Conservation (phyloP, 495 filamentous ascomycete species). For the Podospora sp. region DNA sequence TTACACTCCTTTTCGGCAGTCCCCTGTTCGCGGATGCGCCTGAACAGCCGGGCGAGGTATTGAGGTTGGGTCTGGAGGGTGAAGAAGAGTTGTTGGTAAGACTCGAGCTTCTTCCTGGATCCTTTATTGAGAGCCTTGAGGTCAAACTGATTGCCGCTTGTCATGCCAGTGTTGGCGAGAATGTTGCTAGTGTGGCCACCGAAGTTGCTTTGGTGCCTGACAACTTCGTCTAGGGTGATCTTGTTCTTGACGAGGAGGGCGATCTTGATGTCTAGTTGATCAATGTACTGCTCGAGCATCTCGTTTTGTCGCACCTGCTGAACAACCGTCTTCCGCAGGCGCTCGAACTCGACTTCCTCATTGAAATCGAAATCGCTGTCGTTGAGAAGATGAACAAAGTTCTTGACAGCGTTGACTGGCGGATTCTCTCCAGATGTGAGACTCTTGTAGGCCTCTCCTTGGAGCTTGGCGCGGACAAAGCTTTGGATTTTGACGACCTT, state of each 20-base stretch:
- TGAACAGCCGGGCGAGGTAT: conserved; percentile 88
- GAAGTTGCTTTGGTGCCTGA: conserved; percentile 95
- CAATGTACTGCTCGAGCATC: conserved; percentile 95
- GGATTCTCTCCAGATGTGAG: conserved; percentile 96
- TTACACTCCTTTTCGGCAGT: conserved; percentile 91
- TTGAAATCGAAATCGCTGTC: conserved; percentile 99
- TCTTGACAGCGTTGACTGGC: conserved; percentile 93
- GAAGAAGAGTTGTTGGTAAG: conserved; percentile 98
- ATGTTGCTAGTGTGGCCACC: conserved; percentile 88
- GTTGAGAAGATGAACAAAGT: conserved; percentile 96
- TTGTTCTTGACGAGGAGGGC: conserved; percentile 98
- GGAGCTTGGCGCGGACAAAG: conserved; percentile 88
- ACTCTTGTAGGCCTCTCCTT: conserved; percentile 97
- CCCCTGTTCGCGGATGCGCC: conserved; percentile 77
- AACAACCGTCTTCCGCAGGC: conserved; percentile 88
- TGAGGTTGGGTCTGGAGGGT: conserved; percentile 95
- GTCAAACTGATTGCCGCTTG: conserved; percentile 90
- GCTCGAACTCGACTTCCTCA: conserved; percentile 95
- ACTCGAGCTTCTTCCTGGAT: conserved; percentile 89
- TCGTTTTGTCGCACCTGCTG: conserved; percentile 97
- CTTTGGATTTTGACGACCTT: conserved; percentile 99
- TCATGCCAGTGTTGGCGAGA: conserved; percentile 81
- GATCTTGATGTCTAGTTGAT: conserved; percentile 98
- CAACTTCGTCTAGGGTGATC: conserved; percentile 97
- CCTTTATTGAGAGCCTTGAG: conserved; percentile 97